phyloP scores from a whole-genome alignment of 148 eudicot genomes.

The Camellia japonica region DNA sequence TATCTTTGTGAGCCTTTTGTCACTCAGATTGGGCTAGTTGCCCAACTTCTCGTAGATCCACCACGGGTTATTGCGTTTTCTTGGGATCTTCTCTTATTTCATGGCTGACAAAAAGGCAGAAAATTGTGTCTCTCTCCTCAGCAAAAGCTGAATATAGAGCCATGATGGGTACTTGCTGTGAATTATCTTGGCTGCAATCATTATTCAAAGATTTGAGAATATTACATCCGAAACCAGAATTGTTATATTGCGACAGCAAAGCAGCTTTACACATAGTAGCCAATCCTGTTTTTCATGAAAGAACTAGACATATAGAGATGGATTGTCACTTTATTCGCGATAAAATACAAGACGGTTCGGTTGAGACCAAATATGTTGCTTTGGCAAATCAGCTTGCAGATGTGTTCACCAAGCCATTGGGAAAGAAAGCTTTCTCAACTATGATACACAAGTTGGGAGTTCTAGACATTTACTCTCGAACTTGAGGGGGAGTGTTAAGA shows the following conservation, averaged over 20 bases:
- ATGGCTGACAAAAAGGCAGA: background rate
- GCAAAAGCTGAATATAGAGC: background rate
- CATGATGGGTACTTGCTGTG: background rate
- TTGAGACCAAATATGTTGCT: background rate
- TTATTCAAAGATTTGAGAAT: background rate
- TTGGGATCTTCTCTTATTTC: background rate
- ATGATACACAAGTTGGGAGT: background rate
- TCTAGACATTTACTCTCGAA: slow-evolving; percentile 7
- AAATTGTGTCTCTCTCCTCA: background rate
- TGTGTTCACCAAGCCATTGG: slow-evolving; percentile 9
- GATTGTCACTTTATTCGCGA: background rate
- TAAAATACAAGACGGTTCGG: background rate
- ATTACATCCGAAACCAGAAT: background rate
- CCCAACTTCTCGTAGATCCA: background rate
- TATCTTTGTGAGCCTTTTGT: background rate
- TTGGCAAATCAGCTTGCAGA: background rate
- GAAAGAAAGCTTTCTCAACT: background rate
- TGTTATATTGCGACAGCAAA: background rate
- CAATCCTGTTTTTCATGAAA: background rate
- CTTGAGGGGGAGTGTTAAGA: slow-evolving; percentile 10
- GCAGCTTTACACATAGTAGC: slow-evolving; percentile 1
- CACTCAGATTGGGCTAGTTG: slow-evolving; percentile 5
- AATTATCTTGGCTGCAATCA: background rate
- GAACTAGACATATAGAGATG: background rate
- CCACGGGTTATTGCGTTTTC: background rate